These are phyloP conservation scores for Phytophthora pinifolia DNA, from an alignment of 352 stramenopile species.

Conservation along the genomic window DNA sequence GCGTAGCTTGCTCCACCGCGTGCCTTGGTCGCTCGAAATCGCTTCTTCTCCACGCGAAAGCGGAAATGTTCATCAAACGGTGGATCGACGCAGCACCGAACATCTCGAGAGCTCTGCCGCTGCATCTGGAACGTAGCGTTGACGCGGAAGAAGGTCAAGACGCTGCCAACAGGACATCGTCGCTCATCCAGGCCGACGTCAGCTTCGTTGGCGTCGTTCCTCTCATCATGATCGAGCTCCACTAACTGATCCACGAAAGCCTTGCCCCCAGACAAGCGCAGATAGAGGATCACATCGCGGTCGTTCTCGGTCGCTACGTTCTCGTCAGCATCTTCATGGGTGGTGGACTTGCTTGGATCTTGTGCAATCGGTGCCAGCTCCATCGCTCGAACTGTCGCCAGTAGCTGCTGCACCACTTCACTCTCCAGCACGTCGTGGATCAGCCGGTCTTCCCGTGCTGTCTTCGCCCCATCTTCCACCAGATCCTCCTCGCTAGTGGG, in stretches of 20 bases:
- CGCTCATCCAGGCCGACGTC: conserved; percentile 14
- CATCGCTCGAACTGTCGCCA: conserved; percentile 44
- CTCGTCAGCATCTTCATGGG: conserved; percentile 6
- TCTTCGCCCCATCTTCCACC: neutral
- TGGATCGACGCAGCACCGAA: conserved; percentile 58
- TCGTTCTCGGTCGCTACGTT: conserved; percentile 7
- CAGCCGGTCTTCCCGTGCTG: conserved; percentile 23
- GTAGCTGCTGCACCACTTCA: conserved; percentile 72
- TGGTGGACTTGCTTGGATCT: neutral
- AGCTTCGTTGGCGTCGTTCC: conserved; percentile 14
- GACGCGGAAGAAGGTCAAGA: conserved; percentile 56
- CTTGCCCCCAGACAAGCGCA: conserved; percentile 55
- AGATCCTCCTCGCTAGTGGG: conserved; percentile 6
- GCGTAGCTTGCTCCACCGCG: conserved; percentile 38
- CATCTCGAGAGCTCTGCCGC: conserved; percentile 42
- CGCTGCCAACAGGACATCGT: conserved; percentile 41
- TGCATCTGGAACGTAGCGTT: conserved; percentile 59
- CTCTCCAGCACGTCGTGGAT: conserved; percentile 70
- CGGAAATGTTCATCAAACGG: conserved; percentile 73
- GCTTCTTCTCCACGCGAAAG: conserved; percentile 47
- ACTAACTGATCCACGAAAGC: conserved; percentile 79
- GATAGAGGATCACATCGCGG: conserved; percentile 40
- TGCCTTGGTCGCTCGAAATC: conserved; percentile 19
- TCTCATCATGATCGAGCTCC: conserved; percentile 15
- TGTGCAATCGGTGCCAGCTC: conserved; percentile 8